phyloP scores from a whole-genome alignment of 2,329 filamentous ascomycete species.

The Verticillium albo-atrum region DNA sequence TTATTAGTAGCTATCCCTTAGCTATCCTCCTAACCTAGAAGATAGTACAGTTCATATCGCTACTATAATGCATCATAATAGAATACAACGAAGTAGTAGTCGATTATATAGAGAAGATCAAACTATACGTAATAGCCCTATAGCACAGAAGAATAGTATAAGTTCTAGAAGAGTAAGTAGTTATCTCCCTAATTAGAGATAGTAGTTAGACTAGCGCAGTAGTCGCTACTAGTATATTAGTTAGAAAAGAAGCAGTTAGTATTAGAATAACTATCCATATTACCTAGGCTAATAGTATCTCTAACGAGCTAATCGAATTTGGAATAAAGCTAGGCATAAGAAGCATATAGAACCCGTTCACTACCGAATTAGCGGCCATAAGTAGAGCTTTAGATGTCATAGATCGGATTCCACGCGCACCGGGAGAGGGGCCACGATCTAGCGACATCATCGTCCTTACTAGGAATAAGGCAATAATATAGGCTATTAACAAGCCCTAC shows the following conservation, averaged over 20 bases:
- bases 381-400: neutral
- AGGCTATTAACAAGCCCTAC: neutral
- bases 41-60: neutral
- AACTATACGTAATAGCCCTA: neutral
- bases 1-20: neutral
- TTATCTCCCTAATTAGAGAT: neutral
- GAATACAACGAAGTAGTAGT: conserved; percentile 13
- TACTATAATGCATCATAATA: neutral
- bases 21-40: neutral
- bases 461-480: neutral
- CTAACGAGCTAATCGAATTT: neutral
- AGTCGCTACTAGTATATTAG: neutral
- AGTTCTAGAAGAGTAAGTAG: neutral
- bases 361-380: conserved; percentile 4
- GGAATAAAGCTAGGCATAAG: neutral
- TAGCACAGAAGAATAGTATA: neutral
- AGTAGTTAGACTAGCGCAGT: neutral
- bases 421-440: neutral
- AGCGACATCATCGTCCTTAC: neutral
- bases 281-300: neutral
- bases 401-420: neutral
- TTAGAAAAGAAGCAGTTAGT: neutral
- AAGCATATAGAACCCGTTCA: conserved; percentile 2
- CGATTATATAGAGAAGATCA: conserved; percentile 6
- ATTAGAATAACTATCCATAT: neutral